These are phyloP conservation scores for Phytophthora gonapodyides DNA, from an alignment of 352 stramenopile genomes.

Conservation along the genomic window DNA sequence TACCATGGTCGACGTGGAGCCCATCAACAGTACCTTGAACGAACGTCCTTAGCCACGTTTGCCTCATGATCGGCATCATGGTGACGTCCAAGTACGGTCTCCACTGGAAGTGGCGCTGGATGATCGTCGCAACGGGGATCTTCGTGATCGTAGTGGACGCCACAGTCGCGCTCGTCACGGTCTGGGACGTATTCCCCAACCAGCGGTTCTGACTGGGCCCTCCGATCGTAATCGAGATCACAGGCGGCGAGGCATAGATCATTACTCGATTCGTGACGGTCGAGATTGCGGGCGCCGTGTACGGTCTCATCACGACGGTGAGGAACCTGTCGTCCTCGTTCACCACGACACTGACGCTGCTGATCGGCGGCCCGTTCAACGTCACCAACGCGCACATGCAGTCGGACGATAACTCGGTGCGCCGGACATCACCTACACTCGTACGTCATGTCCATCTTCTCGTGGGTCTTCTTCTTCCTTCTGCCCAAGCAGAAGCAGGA, in stretches of 20 bases:
- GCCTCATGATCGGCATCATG: slow-evolving; percentile 26
- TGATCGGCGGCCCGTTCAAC: slow-evolving; percentile 24
- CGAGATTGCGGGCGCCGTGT: slow-evolving; percentile 18
- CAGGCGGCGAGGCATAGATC: slow-evolving; percentile 18
- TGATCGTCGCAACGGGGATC: slow-evolving; percentile 22
- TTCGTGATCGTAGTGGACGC: slow-evolving; percentile 22
- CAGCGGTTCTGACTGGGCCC: slow-evolving; percentile 26
- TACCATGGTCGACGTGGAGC: slow-evolving; percentile 20
- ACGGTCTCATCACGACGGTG: slow-evolving; percentile 24
- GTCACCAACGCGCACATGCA: slow-evolving; percentile 21
- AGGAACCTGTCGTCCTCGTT: slow-evolving; percentile 22
- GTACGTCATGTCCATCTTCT: slow-evolving; percentile 25
- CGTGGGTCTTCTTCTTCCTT: slow-evolving; percentile 22
- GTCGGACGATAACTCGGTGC: slow-evolving; percentile 16
- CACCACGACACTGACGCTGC: slow-evolving; percentile 15
- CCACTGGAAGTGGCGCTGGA: slow-evolving; percentile 22
- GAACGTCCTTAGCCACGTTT: slow-evolving; percentile 19
- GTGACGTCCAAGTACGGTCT: slow-evolving; percentile 29
- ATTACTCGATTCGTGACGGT: slow-evolving; percentile 28
- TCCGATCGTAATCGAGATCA: slow-evolving; percentile 24
- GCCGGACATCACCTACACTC: slow-evolving; percentile 26
- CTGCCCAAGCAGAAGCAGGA: slow-evolving; percentile 23
- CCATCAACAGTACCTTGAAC: slow-evolving; percentile 23
- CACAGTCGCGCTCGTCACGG: slow-evolving; percentile 18
- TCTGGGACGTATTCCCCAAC: slow-evolving; percentile 26